Conservation (phyloP, 164 flowering plant species). For the Tetracentron sinense region DNA sequence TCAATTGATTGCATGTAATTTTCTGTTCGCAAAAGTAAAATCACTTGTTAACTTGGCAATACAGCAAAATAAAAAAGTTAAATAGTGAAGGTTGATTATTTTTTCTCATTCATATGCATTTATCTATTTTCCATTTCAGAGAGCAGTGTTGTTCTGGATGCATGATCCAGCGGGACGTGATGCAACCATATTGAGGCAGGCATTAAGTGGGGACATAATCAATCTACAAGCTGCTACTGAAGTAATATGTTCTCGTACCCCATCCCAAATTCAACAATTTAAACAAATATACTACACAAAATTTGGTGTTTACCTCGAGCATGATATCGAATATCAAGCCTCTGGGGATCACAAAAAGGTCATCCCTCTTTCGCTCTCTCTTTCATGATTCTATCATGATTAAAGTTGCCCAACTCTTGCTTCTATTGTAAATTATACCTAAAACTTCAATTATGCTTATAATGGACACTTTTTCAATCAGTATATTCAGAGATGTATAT, state of each 20-base stretch:
- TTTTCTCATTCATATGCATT: no score
- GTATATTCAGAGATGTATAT: no score
- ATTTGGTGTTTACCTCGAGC: constrained; percentile 46
- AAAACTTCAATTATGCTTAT: not conserved
- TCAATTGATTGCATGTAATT: not conserved
- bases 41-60: no score
- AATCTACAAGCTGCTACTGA: constrained; percentile 60
- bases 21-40: no score
- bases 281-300: constrained; percentile 49
- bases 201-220: constrained; percentile 32
- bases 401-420: not conserved
- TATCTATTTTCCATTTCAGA: constrained; percentile 30
- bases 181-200: constrained; percentile 46
- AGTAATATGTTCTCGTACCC: constrained; percentile 77
- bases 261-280: constrained; percentile 56
- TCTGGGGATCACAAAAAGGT: constrained; percentile 70
- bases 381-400: not conserved
- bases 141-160: constrained; percentile 73
- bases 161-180: constrained; percentile 62
- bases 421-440: not conserved
- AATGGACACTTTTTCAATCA: no score
- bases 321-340: constrained; percentile 44
- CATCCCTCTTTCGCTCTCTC: constrained; percentile 9
- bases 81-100: no score
- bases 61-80: no score